Evolutionary conservation across 306 rosid species (phyloP), one percentile per base, ranked within the genome.

Genomic region (Cucumis cinereus): DNA sequence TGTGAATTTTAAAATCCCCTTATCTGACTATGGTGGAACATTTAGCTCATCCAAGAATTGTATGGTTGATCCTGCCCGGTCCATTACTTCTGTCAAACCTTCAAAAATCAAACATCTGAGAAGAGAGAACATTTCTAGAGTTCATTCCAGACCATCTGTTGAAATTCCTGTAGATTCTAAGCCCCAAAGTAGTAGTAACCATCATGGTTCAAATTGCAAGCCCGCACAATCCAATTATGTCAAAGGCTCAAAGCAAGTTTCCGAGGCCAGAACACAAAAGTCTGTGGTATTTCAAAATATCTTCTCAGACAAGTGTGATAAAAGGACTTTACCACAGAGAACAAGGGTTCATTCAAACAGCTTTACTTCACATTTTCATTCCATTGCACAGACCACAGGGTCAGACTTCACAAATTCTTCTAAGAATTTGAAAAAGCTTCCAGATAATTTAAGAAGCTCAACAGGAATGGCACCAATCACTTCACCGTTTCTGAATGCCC

Each of bases 41-140:
- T 84, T 89, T 13, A 81, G 73, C 84, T 68, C 77, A 47, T 76
- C 90, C n/a, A 78, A 73, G 59, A 93, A 79, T 76, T 80, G 67
- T 83, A 75, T 93, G 97, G 91, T 90, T 36, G 92, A 90, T 83
- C 77, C 96, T n/a, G 14, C 86, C 47, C 82, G 85, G 71, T 33
- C 87, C 76, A 73, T 89, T 55, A 76, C 87, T 45, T 77, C 77
- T 78, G 83, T 85, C 71, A 86, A 87, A 80, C 70, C 97, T 19
- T 82, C 90, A 55, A 82, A 86, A 63, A 96, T 87, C 83, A 87
- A 81, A 67, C 89, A 85, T 79, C 78, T 88, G 58, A 89, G 81
- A 76, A 87, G 85, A 76, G 92, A 91, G 70, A 78, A 79, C 78
- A 82, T 88, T 83, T 80, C 83, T 15, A 56, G 77, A 17, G 80